Evolutionary conservation across 805 yeast species (phyloP).

Genomic region (Isabelozyma pseudorhagii): DNA sequence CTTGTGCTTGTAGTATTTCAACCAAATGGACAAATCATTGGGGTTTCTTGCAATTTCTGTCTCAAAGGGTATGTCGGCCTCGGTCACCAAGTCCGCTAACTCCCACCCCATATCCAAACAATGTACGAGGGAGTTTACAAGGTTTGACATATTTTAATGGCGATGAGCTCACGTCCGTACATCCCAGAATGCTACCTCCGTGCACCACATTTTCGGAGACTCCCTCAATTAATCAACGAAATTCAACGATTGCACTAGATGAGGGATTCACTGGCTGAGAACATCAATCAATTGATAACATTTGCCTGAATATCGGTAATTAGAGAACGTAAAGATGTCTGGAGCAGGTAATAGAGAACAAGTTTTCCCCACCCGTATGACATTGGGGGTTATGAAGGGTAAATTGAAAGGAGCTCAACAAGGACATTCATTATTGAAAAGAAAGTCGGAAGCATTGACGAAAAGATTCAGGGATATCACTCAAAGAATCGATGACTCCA

Average conservation of each 20-base stretch:
- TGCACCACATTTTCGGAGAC: not conserved
- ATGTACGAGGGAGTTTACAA: too few relatives aligned
- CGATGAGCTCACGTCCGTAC: not conserved
- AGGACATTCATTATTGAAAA: conserved; percentile 88
- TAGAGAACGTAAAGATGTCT: conserved; percentile 40
- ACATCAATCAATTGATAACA: not conserved
- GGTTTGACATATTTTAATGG: too few relatives aligned
- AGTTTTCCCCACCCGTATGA: conserved; percentile 97
- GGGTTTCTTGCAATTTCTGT: conserved; percentile 30
- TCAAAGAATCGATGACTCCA: conserved; percentile 88
- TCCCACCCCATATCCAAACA: conserved; percentile 6
- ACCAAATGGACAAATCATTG: conserved; percentile 40
- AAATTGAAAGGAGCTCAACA: conserved; percentile 96
- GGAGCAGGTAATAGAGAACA: conserved; percentile 84
- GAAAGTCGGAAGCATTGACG: conserved; percentile 96
- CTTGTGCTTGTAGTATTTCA: conserved; percentile 39
- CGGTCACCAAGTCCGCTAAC: conserved; percentile 11
- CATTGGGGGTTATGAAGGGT: conserved; percentile 89
- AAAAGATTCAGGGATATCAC: conserved; percentile 96
- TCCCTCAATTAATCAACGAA: not conserved
- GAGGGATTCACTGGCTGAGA: not conserved
- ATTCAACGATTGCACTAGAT: not conserved
- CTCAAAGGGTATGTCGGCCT: conserved; percentile 35
- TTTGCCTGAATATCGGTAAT: not conserved
- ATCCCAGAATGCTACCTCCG: not conserved